Evolutionary conservation across 331 rosid genomes (phyloP).

Genomic region (Acacia concinna): DNA sequence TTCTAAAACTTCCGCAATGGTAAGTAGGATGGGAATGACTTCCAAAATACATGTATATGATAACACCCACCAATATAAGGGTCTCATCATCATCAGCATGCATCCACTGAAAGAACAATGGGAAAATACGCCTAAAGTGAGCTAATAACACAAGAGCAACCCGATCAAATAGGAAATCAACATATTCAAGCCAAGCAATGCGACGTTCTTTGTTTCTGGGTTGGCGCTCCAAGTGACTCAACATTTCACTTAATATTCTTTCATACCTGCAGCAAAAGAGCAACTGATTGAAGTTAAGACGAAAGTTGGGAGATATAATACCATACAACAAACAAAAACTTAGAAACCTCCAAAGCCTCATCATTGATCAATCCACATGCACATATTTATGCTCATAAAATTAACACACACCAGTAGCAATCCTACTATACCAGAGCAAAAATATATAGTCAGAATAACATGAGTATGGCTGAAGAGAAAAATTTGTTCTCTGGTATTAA

Average conservation of each 20-base stretch:
- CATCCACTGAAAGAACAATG: conserved; percentile 91
- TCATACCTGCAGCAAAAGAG: conserved; percentile 65
- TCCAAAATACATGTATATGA: not conserved
- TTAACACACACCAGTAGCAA: conserved; percentile 1
- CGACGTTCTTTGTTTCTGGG: conserved; percentile 91
- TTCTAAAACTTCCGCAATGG: not conserved
- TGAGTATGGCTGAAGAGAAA: not conserved
- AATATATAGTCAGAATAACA: conserved; percentile 9
- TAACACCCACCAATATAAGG: conserved; percentile 67
- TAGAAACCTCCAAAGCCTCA: conserved; percentile 3
- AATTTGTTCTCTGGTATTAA: not conserved
- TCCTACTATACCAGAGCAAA: conserved; percentile 4
- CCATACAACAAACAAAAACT: conserved; percentile 1
- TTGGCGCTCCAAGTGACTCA: conserved; percentile 93
- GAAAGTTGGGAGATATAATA: conserved; percentile 16
- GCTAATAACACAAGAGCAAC: conserved; percentile 79
- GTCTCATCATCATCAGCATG: conserved; percentile 87
- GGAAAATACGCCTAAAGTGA: conserved; percentile 83
- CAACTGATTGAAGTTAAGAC: conserved; percentile 15
- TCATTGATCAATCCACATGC: conserved; percentile 5
- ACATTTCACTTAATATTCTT: conserved; percentile 79
- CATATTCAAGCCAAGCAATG: conserved; percentile 76
- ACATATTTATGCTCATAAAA: conserved; percentile 20
- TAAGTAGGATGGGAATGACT: not conserved
- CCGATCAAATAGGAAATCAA: conserved; percentile 56